These are phyloP conservation scores for Diaporthe sp. DNA, from an alignment of 2,329 filamentous ascomycete species.

Conservation along the genomic window DNA sequence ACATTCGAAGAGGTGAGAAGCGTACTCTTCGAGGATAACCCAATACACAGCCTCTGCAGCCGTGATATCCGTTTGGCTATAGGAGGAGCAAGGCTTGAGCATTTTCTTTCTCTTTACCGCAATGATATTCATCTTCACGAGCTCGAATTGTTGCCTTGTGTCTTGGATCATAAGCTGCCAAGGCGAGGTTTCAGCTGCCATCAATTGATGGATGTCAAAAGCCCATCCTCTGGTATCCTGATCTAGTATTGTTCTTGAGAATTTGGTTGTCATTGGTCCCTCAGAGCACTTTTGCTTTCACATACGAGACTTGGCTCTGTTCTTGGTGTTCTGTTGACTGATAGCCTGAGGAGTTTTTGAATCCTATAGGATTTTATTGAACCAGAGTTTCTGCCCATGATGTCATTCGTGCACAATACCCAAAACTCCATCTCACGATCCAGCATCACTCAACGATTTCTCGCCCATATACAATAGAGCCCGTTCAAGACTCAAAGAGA, in stretches of 20 bases:
- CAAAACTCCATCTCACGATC: not conserved
- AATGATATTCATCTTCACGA: not conserved
- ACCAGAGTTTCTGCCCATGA: not conserved
- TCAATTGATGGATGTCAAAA: not conserved
- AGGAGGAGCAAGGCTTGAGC: too few relatives aligned
- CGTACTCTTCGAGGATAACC: too few relatives aligned
- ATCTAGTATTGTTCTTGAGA: not conserved
- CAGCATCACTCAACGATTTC: not conserved
- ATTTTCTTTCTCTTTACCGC: not conserved
- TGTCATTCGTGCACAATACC: not conserved
- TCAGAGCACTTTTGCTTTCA: not conserved
- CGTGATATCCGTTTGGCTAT: too few relatives aligned
- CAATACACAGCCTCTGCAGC: too few relatives aligned
- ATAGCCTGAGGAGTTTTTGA: not conserved
- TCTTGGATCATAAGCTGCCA: not conserved
- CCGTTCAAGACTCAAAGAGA: not conserved
- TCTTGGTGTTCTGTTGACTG: not conserved
- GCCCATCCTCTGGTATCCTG: not conserved
- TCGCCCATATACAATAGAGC: not conserved
- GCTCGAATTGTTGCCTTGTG: not conserved
- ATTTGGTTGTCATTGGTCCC: not conserved
- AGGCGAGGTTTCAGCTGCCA: not conserved
- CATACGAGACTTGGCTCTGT: not conserved
- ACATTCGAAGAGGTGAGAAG: too few relatives aligned
- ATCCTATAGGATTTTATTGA: not conserved